Evolutionary conservation across 257 asterid genomes (phyloP).

Genomic region (Solanum neorickii): DNA sequence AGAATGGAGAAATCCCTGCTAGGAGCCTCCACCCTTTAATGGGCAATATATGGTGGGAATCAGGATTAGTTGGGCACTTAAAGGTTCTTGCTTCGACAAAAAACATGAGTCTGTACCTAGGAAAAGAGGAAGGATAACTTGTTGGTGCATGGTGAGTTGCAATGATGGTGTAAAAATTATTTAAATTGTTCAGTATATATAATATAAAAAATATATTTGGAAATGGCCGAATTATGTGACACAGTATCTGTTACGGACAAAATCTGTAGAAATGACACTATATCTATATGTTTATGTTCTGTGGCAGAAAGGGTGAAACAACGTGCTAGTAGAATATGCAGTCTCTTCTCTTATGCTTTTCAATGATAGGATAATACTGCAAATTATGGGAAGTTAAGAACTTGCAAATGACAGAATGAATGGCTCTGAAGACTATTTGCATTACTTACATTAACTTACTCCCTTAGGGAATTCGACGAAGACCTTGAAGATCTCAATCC

Average conservation of each 20-base stretch:
- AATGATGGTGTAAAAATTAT: neutral
- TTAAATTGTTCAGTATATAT: neutral
- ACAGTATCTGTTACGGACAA: neutral
- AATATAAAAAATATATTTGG: neutral
- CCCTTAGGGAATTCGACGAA: neutral
- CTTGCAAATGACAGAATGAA: neutral
- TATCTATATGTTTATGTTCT: neutral
- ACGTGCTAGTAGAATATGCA: neutral
- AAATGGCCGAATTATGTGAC: neutral
- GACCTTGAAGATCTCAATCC: neutral
- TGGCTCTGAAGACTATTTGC: neutral
- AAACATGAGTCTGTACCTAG: neutral
- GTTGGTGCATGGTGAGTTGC: neutral
- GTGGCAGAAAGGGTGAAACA: neutral
- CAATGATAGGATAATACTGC: neutral
- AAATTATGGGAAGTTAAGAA: neutral
- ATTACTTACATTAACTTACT: neutral
- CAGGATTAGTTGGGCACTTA: neutral
- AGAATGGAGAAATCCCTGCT: neutral
- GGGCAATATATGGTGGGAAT: neutral
- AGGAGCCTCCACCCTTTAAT: neutral
- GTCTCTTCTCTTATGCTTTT: neutral
- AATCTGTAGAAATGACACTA: neutral
- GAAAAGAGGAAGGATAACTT: neutral
- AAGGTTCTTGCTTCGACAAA: neutral